phyloP scores from a whole-genome alignment of 768 basidiomycete genomes.

The Xanthoconium purpureum region DNA sequence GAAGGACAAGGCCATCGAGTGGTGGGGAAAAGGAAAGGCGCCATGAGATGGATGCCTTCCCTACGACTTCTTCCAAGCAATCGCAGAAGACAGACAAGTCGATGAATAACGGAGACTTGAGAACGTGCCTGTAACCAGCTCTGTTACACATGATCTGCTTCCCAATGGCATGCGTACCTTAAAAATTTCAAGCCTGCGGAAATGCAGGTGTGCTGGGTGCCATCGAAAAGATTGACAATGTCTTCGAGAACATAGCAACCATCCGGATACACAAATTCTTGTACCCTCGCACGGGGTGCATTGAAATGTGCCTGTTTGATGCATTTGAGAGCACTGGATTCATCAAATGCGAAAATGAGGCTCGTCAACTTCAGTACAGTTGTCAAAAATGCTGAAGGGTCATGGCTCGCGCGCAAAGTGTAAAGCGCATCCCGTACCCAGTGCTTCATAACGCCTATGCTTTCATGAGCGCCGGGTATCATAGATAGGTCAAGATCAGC shows the following conservation, averaged over 20 bases:
- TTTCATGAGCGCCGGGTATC: constrained; percentile 40
- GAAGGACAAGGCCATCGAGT: constrained; percentile 50
- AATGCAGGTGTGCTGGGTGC: constrained; percentile 25
- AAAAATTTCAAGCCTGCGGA: constrained; percentile 38
- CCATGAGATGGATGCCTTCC: constrained; percentile 37
- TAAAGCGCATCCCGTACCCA: constrained; percentile 51
- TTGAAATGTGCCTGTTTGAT: constrained; percentile 35
- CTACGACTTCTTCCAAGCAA: constrained; percentile 47
- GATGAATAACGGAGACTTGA: constrained; percentile 38
- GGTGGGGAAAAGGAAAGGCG: constrained; percentile 15
- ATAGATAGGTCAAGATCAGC: constrained; percentile 32
- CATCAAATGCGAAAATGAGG: constrained; percentile 41
- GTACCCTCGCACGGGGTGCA: background rate
- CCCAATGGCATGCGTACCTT: constrained; percentile 29
- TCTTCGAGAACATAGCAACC: constrained; percentile 33
- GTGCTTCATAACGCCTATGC: constrained; percentile 37
- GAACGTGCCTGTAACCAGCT: constrained; percentile 39
- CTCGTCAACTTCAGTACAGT: constrained; percentile 34
- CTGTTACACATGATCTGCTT: constrained; percentile 14
- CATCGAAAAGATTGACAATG: constrained; percentile 29
- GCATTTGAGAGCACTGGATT: constrained; percentile 31
- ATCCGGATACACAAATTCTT: constrained; percentile 13
- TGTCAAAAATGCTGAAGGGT: constrained; percentile 30
- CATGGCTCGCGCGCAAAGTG: constrained; percentile 12
- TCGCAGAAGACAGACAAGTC: constrained; percentile 51